Evolutionary conservation across 176 grass and related monocot genomes (phyloP), one percentile per base, ranked within the genome.

Genomic region (Phoenix roebelenii): DNA sequence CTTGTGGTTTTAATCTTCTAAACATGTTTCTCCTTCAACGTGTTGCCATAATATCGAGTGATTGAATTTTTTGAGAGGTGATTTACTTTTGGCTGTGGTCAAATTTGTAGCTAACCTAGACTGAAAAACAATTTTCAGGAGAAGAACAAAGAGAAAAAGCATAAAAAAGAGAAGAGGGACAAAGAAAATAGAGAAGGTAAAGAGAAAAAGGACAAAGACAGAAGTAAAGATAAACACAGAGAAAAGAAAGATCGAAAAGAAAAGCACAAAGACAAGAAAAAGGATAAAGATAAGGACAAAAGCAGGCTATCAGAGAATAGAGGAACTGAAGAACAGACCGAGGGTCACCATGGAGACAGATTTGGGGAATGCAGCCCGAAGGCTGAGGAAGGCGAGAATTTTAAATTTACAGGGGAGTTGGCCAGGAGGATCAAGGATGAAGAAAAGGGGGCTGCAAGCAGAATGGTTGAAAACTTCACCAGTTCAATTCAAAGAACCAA

Each of bases 201-300:
- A 77, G 84, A 78, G 54, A 87, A 75, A 78, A 87, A 67, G 79
- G 79, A 87, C 65, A 87, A 78, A 78, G 74, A 87, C 23, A 79
- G 66, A 57, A 78, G 74, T 74, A 87, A 82, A 77, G 74, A 87
- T 74, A 87, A 82, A 61, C 84, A 82, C 79, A 87, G 56, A 68
- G 84, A 87, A 57, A 87, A 82, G 72, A 86, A 87, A 74, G 84
- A 87, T 51, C 79, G 79, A 15, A 86, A 87, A 78, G 84, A 87
- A 59, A 89, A 82, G 23, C 78, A 75, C 67, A 89, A 79, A 79
- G 86, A 89, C 19, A 82, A 82, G 86, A 85, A 89, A 75, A 85
- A 69, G 18, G 75, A 79, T 20, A 85, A 85, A 74, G 74, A 73
- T 67, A 89, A 85, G 77, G 86, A 85, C 69, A 85, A 82, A 89